Conservation (phyloP, 2,329 filamentous ascomycete species). For the Ambrosiella beaveri region DNA sequence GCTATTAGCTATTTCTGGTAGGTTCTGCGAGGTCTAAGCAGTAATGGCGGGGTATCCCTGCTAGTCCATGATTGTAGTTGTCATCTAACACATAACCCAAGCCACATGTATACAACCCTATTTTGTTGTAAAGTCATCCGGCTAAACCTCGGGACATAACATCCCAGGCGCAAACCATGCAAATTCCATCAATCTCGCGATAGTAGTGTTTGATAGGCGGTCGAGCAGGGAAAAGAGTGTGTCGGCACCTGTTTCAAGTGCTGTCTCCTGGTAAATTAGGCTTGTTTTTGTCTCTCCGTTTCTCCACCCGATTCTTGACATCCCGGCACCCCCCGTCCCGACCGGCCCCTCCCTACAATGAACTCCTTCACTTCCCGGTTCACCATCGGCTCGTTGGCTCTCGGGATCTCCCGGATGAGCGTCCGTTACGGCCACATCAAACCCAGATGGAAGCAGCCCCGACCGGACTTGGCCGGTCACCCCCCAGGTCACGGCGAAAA, state of each 20-base stretch:
- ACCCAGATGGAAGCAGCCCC: slow-evolving; percentile 14
- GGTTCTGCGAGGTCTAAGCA: slow-evolving; percentile 5
- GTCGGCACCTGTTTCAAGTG: slow-evolving; percentile 1
- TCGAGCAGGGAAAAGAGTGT: slow-evolving; percentile 4
- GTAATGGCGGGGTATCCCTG: slow-evolving; percentile 6
- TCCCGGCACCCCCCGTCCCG: background rate
- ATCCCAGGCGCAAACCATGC: slow-evolving; percentile 9
- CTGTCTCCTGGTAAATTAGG: background rate
- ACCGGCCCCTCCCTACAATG: slow-evolving; percentile 13
- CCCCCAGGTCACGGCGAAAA: slow-evolving; percentile 34
- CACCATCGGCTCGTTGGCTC: slow-evolving; percentile 25
- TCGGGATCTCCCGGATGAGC: slow-evolving; percentile 24
- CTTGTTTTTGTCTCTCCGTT: background rate
- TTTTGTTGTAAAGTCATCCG: background rate
- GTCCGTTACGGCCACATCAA: slow-evolving; percentile 23
- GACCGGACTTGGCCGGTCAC: slow-evolving; percentile 15
- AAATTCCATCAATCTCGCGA: slow-evolving; percentile 9
- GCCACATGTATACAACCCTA: background rate
- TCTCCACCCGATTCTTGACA: background rate
- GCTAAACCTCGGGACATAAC: slow-evolving; percentile 5
- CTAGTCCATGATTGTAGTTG: background rate
- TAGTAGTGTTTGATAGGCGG: background rate
- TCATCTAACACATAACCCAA: background rate
- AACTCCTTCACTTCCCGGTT: slow-evolving; percentile 19
- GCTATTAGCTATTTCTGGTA: slow-evolving; percentile 11